A percentile compares a stretch with the other conserved stretches of the same genome.
These are phyloP conservation scores for Diplosphaera chodatii DNA, from an alignment of 139 green algal species.

Conservation along the genomic window DNA sequence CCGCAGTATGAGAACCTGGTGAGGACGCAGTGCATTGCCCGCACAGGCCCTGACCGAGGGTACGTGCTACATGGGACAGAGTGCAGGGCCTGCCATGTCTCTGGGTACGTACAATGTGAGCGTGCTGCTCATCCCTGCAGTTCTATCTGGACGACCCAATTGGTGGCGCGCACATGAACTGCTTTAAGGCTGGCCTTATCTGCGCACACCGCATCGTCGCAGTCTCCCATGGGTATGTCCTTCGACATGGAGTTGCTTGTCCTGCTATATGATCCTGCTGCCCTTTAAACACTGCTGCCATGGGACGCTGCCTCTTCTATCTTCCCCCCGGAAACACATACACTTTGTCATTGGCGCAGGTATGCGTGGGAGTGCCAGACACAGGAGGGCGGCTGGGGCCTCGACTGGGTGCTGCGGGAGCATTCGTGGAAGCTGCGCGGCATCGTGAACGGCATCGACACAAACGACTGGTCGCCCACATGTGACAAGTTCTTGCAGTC, in stretches of 20 bases:
- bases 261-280: no score
- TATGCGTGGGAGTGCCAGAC: conserved; percentile 98
- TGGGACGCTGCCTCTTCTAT: no score
- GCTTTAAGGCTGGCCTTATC: conserved; percentile 90
- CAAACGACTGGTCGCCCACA: conserved; percentile 70
- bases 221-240: conserved; percentile 46
- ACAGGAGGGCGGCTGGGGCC: conserved; percentile 90
- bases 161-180: conserved; percentile 96
- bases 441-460: conserved; percentile 96
- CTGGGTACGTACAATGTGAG: no score
- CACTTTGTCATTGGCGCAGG: no score
- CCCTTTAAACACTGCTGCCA: no score
- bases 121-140: background rate
- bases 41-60: no score
- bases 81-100: no score
- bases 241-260: no score
- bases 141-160: conserved; percentile 76
- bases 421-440: conserved; percentile 85
- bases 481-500: conserved; percentile 52
- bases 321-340: no score
- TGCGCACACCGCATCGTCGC: conserved; percentile 78
- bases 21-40: no score
- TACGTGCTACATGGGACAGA: no score
- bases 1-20: conserved; percentile 64
- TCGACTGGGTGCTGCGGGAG: conserved; percentile 78